Base-by-base conservation (phyloP, 345 rosid species). In the Limnanthes douglasii region DNA sequence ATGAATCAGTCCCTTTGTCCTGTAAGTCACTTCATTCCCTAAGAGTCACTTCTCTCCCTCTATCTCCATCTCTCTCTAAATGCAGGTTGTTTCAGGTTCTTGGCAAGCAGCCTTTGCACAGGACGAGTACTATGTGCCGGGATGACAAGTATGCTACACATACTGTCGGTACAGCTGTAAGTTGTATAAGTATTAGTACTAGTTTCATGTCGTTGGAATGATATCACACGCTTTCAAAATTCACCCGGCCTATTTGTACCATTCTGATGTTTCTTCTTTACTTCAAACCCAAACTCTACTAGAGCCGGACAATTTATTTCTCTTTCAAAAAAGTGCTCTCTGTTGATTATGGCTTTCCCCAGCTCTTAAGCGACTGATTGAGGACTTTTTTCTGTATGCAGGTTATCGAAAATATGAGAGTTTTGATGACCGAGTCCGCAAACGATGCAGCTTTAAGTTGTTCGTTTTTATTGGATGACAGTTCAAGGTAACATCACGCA, bases 101-200 rank as follows among this genome's bases (percentile, higher is more conserved):
- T 53, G 80, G 96, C 72, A 57, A 84, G 46, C 88, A 77, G 35
- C 98, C 84, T 41, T 41, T 84, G 34, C 84, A 90, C 58, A 56
- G 96, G 72, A 84, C 84, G 57, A 70, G 96, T 55, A 77, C 92
- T 34, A 84, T 84, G 96, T 90, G 84, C 51, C 84, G 83, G 75
- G 98, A 90, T 40, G 94, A 84, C 66, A 90, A 84, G 54, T 90
- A 90, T 20, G 88, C 92, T 27, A 84, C 95, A 13, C 98, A 70
- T 19, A 84, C 72, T 30, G 96, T 84, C 37, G 80, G 96, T 36
- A 48, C 93, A 34, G 94, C 84, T 45, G 98, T 83, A 73, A 72
- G 78, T 64, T 15, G n/a, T n/a, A n/a, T n/a, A n/a, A n/a, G n/a
- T n/a, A n/a, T n/a, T n/a, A n/a, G n/a, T n/a, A n/a, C n/a, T n/a